Base-by-base conservation (phyloP, 306 rosid genomes). In the Cucurbita moschata region DNA sequence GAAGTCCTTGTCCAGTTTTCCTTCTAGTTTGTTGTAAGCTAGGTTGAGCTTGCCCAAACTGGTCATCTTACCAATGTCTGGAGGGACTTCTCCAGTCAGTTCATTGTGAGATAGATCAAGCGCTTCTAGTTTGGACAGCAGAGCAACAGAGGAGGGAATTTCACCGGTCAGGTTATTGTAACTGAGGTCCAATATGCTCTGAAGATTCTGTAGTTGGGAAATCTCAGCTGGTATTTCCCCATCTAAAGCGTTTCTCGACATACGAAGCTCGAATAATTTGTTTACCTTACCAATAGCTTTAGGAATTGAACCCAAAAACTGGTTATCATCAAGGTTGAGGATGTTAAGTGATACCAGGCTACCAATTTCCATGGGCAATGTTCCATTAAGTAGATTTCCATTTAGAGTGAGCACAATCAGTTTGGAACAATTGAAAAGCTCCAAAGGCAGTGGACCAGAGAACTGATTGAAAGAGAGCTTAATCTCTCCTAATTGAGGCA, bases 71-170 rank as follows among this genome's bases (percentile, higher is more conserved):
- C 88, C 88, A 63, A 94, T 77, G 42, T 79, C 78, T 12, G 83
- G 75, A 82, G 99, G 97, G 81, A 91, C 83, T 85, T 87, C 80
- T 30, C 99, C 99, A 1, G 14, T 79, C 61, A 94, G 89, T 51
- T 85, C 95, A 82, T 94, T 94, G 82, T 85, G 87, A 26, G 99
- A 94, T 72, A 91, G 95, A 85, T 94, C 89, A 66, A 91, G 99
- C 5, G 80, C 88, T 81, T 87, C 97, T 16, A 94, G 87, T 73
- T 89, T 94, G 1, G 88, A 71, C 47, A 89, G 81, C 6, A 79
- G 71, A 57, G 86, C 88, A 44, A 94, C 75, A 11, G 86, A 81
- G 11, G 85, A 52, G 6, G 99, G 99, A 62, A 94, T 94, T 11
- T 65, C 76, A 64, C 97, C 97, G 6, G 86, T 86, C 67, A 94